Evolutionary conservation across 164 flowering plant species (phyloP).

Genomic region (Cinnamomum micranthum): DNA sequence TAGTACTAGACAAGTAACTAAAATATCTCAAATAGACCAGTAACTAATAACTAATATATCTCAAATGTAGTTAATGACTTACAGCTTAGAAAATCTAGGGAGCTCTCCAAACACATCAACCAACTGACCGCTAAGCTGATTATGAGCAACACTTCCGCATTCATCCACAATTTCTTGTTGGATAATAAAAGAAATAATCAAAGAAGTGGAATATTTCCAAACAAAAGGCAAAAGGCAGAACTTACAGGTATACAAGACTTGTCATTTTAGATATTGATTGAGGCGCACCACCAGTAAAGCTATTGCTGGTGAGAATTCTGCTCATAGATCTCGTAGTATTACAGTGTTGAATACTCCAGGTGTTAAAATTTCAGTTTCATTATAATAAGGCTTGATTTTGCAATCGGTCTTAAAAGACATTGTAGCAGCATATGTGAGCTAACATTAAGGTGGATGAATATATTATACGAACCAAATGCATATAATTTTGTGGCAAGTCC

Average conservation of each 20-base stretch:
- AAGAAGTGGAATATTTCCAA: not conserved
- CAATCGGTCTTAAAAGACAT: not conserved
- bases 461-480: too few species aligned
- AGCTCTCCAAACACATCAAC: conserved; percentile 75
- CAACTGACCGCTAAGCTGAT: conserved; percentile 65
- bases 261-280: conserved; percentile 74
- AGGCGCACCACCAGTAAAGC: conserved; percentile 30
- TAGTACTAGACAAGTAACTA: not conserved
- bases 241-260: conserved; percentile 58
- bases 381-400: not conserved
- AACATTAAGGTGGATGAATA: too few species aligned
- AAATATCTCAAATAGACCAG: too few species aligned
- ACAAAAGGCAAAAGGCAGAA: not conserved
- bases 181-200: not conserved
- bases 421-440: too few species aligned
- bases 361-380: not conserved
- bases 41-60: not conserved
- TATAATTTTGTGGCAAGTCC: too few species aligned
- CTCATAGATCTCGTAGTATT: conserved; percentile 10
- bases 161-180: conserved; percentile 7
- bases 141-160: conserved; percentile 69
- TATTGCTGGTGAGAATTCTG: conserved; percentile 27
- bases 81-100: conserved; percentile 48
- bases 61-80: conserved; percentile 18
- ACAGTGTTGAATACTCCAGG: not conserved